Evolutionary conservation across 306 rosid genomes (phyloP).

Genomic region (Fragaria ananassa): DNA sequence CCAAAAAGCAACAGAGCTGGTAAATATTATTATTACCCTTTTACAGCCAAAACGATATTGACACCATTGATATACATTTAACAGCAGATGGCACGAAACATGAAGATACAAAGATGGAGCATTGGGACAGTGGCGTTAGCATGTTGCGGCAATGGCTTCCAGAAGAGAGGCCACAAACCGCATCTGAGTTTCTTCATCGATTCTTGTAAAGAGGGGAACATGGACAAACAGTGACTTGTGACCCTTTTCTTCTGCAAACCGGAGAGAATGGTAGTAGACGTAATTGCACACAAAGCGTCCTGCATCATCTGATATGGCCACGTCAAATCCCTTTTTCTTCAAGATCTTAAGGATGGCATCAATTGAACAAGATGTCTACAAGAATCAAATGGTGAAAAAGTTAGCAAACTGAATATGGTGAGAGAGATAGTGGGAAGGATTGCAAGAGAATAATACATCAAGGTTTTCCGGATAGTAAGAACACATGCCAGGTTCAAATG

Average conservation of each 20-base stretch:
- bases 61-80: conserved; percentile 33
- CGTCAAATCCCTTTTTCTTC: conserved; percentile 57
- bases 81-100: conserved; percentile 20
- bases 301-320: conserved; percentile 61
- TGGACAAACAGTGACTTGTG: conserved; percentile 83
- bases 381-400: conserved; percentile 26
- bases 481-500: background rate
- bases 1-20: conserved; percentile 5
- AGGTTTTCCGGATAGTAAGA: background rate
- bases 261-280: conserved; percentile 78
- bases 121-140: conserved; percentile 30
- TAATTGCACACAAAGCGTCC: conserved; percentile 92
- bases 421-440: background rate
- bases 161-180: conserved; percentile 56
- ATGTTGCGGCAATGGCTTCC: conserved; percentile 69
- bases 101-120: conserved; percentile 1
- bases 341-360: conserved; percentile 48
- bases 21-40: conserved; percentile 8
- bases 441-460: background rate
- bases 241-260: conserved; percentile 76
- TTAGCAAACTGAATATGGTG: conserved; percentile 11
- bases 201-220: conserved; percentile 69
- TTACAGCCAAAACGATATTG: conserved; percentile 28
- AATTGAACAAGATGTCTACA: conserved; percentile 51
- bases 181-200: conserved; percentile 75